Evolutionary conservation across 1,284 basidiomycete genomes (phyloP).

Genomic region (Cutaneotrichosporon cutaneum): DNA sequence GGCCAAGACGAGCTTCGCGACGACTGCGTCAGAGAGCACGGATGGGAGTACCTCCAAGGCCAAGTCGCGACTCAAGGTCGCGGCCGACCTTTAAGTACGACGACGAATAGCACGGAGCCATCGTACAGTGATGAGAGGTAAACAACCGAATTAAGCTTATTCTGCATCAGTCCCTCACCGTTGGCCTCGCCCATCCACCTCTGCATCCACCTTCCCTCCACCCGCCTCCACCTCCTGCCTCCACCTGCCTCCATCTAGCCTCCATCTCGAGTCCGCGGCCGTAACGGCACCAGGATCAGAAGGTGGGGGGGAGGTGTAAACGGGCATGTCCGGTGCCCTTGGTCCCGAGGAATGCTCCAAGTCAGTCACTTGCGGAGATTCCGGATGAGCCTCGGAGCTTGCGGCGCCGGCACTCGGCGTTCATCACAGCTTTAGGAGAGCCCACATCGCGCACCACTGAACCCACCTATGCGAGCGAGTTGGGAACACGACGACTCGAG

Average conservation of each 20-base stretch:
- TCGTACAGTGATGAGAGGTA: background rate
- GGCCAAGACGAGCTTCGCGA: background rate
- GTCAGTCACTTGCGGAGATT: background rate
- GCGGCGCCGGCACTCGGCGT: background rate
- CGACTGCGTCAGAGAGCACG: constrained; percentile 8
- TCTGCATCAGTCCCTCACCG: background rate
- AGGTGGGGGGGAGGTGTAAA: no score
- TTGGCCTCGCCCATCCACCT: background rate
- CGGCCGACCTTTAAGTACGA: constrained; percentile 37
- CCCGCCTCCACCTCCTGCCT: background rate
- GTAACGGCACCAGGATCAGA: background rate
- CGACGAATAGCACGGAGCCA: background rate
- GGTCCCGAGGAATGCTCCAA: background rate
- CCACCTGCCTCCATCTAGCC: no score
- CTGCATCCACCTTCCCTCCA: background rate
- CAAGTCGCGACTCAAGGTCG: constrained; percentile 32
- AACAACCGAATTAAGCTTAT: background rate
- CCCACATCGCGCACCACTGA: no score
- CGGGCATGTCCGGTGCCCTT: no score
- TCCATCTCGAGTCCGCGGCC: background rate
- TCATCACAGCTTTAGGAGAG: background rate
- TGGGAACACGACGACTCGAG: no score
- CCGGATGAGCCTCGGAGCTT: background rate
- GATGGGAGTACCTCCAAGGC: constrained; percentile 24
- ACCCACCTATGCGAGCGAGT: no score